Evolutionary conservation across 768 basidiomycete species (phyloP).

Genomic region (Pleurotus salmoneostramineus): DNA sequence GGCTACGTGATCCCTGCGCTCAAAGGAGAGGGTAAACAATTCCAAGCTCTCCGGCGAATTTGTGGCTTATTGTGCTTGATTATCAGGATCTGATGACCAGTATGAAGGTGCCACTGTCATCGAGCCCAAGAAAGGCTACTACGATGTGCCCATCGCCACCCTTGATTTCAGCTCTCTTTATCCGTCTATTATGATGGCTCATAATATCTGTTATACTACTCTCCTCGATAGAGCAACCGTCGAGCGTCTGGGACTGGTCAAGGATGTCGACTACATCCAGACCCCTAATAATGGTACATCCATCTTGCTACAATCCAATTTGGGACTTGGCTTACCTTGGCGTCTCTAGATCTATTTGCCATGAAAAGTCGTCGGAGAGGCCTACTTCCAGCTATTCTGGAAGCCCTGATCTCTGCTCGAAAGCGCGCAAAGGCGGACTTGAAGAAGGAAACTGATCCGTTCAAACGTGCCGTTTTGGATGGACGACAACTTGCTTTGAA

Average conservation of each 20-base stretch:
- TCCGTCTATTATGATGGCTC: slow-evolving; percentile 99
- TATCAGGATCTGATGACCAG: slow-evolving; percentile 83
- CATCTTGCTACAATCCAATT: background rate
- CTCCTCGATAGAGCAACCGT: slow-evolving; percentile 80
- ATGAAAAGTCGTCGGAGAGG: slow-evolving; percentile 76
- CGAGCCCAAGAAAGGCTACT: slow-evolving; percentile 94
- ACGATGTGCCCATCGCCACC: slow-evolving; percentile 94
- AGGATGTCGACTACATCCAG: slow-evolving; percentile 87
- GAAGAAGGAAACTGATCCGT: slow-evolving; percentile 95
- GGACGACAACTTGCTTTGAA: slow-evolving; percentile 97
- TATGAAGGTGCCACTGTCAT: slow-evolving; percentile 99
- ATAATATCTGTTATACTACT: slow-evolving; percentile 98
- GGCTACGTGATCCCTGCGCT: slow-evolving; percentile 86
- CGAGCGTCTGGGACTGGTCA: slow-evolving; percentile 71
- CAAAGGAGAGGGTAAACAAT: slow-evolving; percentile 74
- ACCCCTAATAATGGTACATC: slow-evolving; percentile 90
- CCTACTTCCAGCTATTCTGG: slow-evolving; percentile 84
- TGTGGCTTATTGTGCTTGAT: background rate
- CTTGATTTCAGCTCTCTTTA: slow-evolving; percentile 98
- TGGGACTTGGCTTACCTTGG: background rate
- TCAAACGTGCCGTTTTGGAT: slow-evolving; percentile 94
- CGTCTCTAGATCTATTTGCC: slow-evolving; percentile 73
- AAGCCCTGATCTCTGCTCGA: slow-evolving; percentile 89
- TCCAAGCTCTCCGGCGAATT: slow-evolving; percentile 1
- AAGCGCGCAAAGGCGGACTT: slow-evolving; percentile 94